These are phyloP conservation scores for Cladophialophora immunda DNA, from an alignment of 2,329 filamentous ascomycete species.

Conservation along the genomic window DNA sequence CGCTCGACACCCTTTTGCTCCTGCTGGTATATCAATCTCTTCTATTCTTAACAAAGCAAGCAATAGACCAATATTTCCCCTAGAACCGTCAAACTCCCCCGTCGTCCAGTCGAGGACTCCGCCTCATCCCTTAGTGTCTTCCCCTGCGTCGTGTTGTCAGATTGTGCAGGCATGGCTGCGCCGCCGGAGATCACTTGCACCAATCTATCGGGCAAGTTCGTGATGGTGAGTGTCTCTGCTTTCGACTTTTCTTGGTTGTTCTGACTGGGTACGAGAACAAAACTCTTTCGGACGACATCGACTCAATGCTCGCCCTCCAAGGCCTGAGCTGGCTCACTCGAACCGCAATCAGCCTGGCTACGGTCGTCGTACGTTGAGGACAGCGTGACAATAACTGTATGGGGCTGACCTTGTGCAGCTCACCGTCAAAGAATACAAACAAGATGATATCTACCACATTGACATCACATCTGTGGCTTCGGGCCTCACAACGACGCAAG, in stretches of 20 bases:
- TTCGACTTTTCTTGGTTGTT: background rate
- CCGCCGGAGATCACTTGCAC: conserved; percentile 71
- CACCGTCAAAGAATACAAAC: conserved; percentile 53
- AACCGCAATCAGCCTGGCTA: conserved; percentile 74
- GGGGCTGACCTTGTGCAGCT: conserved; percentile 47
- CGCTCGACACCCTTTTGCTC: background rate
- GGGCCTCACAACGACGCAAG: conserved; percentile 72
- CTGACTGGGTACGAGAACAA: conserved; percentile 69
- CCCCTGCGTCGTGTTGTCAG: background rate
- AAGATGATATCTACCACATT: conserved; percentile 65
- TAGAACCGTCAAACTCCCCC: background rate
- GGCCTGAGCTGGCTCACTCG: conserved; percentile 76
- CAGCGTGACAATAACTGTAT: conserved; percentile 60
- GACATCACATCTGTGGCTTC: conserved; percentile 76
- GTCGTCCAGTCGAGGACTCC: background rate
- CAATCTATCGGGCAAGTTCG: conserved; percentile 74
- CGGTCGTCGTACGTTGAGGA: conserved; percentile 54
- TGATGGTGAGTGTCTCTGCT: conserved; percentile 64
- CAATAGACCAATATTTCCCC: background rate
- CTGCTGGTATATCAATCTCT: background rate
- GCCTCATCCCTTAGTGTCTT: background rate
- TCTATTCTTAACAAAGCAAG: background rate
- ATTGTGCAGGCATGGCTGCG: conserved; percentile 69
- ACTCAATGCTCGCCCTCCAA: conserved; percentile 72
- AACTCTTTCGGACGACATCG: conserved; percentile 72